Conservation (phyloP, 176 grass and related monocot species). For the Lolium perenne region DNA sequence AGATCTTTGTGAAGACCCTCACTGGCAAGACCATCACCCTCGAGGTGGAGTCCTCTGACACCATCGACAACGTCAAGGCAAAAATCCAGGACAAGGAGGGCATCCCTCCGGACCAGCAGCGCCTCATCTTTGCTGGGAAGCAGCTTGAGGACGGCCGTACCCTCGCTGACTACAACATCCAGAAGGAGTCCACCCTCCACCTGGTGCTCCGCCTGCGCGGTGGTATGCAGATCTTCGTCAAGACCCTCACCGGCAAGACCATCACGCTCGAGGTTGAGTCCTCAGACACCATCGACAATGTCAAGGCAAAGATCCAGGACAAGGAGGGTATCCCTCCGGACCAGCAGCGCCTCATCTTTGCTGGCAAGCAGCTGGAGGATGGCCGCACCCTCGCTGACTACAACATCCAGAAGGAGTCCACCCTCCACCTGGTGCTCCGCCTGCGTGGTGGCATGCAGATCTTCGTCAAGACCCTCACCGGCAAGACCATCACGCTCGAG, state of each 20-base stretch:
- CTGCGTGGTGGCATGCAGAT: slow-evolving; percentile 71
- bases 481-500: slow-evolving; percentile 75
- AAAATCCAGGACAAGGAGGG: slow-evolving; percentile 87
- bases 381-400: slow-evolving; percentile 67
- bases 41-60: slow-evolving; percentile 53
- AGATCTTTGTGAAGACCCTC: slow-evolving; percentile 63
- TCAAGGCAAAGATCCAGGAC: slow-evolving; percentile 84
- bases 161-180: neutral
- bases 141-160: neutral
- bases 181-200: slow-evolving; percentile 24
- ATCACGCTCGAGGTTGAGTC: slow-evolving; percentile 67
- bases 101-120: slow-evolving; percentile 60
- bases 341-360: slow-evolving; percentile 72
- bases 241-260: slow-evolving; percentile 84
- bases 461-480: slow-evolving; percentile 77
- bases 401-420: slow-evolving; percentile 85
- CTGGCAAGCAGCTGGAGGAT: slow-evolving; percentile 72
- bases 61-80: slow-evolving; percentile 61
- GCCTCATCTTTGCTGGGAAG: neutral
- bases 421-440: slow-evolving; percentile 62
- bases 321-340: slow-evolving; percentile 79
- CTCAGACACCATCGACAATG: slow-evolving; percentile 69
- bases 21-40: slow-evolving; percentile 70
- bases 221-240: slow-evolving; percentile 78
- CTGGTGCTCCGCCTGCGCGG: slow-evolving; percentile 42